Evolutionary conservation across 768 basidiomycete species (phyloP).

Genomic region (Crucibulum laeve): DNA sequence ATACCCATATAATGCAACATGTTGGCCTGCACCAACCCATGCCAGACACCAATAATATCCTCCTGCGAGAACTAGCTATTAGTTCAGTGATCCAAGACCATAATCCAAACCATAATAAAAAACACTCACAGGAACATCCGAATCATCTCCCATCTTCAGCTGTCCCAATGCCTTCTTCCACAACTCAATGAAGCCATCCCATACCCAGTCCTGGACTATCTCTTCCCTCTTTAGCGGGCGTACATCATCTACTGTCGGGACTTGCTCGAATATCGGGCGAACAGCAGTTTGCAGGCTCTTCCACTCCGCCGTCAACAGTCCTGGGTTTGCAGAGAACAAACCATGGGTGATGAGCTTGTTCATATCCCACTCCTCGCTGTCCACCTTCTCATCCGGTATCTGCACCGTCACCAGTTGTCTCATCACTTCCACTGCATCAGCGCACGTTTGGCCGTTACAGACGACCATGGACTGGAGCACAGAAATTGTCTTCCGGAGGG

Average conservation of each 20-base stretch:
- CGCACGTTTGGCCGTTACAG: slow-evolving; percentile 45
- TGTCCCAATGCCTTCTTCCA: slow-evolving; percentile 46
- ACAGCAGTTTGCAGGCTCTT: slow-evolving; percentile 41
- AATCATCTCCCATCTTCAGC: slow-evolving; percentile 41
- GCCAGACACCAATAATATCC: slow-evolving; percentile 54
- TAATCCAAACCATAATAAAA: neutral
- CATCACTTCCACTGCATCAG: slow-evolving; percentile 52
- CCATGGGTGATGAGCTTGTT: slow-evolving; percentile 45
- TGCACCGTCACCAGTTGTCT: slow-evolving; percentile 35
- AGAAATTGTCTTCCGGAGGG: slow-evolving; percentile 27
- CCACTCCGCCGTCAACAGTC: slow-evolving; percentile 52
- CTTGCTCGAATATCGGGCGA: slow-evolving; percentile 48
- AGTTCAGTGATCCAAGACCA: neutral
- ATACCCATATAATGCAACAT: slow-evolving; percentile 42
- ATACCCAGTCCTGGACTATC: slow-evolving; percentile 46
- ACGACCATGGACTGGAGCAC: slow-evolving; percentile 54
- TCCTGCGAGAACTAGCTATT: slow-evolving; percentile 20
- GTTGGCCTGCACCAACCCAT: slow-evolving; percentile 47
- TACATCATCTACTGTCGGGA: slow-evolving; percentile 49
- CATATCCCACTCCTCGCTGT: neutral
- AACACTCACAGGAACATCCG: slow-evolving; percentile 45
- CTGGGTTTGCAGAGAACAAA: slow-evolving; percentile 54
- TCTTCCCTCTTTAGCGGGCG: slow-evolving; percentile 56
- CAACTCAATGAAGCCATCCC: slow-evolving; percentile 43
- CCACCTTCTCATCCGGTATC: slow-evolving; percentile 21